Base-by-base conservation (phyloP, 257 asterid genomes). In the Misopates orontium region DNA sequence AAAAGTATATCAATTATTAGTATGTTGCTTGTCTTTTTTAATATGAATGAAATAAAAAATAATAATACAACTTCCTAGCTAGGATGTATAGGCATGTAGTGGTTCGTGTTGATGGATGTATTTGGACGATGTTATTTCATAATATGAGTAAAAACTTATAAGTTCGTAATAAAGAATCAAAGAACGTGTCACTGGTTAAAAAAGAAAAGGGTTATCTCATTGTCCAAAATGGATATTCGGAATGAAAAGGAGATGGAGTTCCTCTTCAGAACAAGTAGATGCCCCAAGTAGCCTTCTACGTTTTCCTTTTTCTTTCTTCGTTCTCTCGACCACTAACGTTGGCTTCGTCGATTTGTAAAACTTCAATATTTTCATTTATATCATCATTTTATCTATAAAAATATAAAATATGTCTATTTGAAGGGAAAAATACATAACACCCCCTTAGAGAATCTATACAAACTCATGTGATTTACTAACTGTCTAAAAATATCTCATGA, bases 181-280 rank as follows among this genome's bases (percentile, higher is more conserved):
- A 68, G 52, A 56, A 68, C 50, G 72, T 64, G 68, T 17, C 60
- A 50, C 31, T 57, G 39, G 22, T 64, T 58, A 75, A 62, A 50
- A 53, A 64, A 62, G 50, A 36, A 49, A 54, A 9, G 54, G 31
- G 6, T 17, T 15, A 17, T 52, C 16, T 21, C 52, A 68, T 56
- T 36, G 42, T 47, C 41, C 58, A 71, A 60, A 71, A 69, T 51
- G 52, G 31, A 75, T 67, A 76, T 76, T 76, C 77, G 66, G 32
- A 68, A 67, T 63, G 68, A 74, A 67, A 62, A 71, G 48, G 50
- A 62, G 16, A 21, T 50, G 28, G n/a, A 25, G 5, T n/a, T 12
- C 39, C 10, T 48, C 25, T 19, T 9, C 20, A 10, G 17, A 17
- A 25, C 56, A 41, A 52, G 23, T 62, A 57, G 51, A 56, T 49